A percentile compares a stretch with the other conserved stretches of the same genome.
Conservation (phyloP, 2,329 filamentous ascomycete species). For the Trichophyton simii region DNA sequence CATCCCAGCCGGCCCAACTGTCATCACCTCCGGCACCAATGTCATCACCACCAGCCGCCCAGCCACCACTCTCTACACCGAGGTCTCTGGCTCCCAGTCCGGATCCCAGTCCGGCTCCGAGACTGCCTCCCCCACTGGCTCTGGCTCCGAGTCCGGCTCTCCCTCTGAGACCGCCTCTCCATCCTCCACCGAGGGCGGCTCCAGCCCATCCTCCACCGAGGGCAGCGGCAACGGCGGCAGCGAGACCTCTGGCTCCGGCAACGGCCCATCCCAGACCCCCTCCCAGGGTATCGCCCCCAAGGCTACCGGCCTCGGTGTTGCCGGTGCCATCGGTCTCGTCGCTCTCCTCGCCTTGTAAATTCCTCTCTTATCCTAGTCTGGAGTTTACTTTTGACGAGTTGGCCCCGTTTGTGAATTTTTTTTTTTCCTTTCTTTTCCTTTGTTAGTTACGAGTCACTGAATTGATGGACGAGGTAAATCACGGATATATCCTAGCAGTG, state of each 20-base stretch:
- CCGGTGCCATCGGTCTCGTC: conserved; percentile 8
- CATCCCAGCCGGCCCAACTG: background rate
- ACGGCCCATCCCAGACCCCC: conserved; percentile 8
- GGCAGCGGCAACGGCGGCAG: background rate
- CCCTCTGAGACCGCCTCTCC: conserved; percentile 13
- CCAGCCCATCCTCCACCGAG: conserved; percentile 8
- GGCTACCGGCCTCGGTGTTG: conserved; percentile 6
- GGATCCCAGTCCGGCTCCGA: conserved; percentile 9
- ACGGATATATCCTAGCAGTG: background rate
- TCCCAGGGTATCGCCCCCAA: background rate
- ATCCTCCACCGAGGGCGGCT: conserved; percentile 13
- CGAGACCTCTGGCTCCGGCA: conserved; percentile 17
- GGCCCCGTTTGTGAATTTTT: background rate
- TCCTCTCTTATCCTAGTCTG: background rate
- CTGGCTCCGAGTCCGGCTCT: conserved; percentile 7
- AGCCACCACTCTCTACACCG: conserved; percentile 16
- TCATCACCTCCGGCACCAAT: conserved; percentile 11
- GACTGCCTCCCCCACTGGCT: conserved; percentile 4
- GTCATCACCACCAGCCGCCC: conserved; percentile 15
- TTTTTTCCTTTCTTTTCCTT: background rate
- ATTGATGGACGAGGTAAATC: background rate
- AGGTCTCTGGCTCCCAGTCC: conserved; percentile 10
- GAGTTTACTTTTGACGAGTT: background rate
- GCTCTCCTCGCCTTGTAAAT: conserved; percentile 8
- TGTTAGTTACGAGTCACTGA: background rate